Percentiles rank a stretch among this genome's conserved stretches.
Evolutionary conservation across 2,329 filamentous ascomycete species (phyloP).

Genomic region (Neofusicoccum parvum): DNA sequence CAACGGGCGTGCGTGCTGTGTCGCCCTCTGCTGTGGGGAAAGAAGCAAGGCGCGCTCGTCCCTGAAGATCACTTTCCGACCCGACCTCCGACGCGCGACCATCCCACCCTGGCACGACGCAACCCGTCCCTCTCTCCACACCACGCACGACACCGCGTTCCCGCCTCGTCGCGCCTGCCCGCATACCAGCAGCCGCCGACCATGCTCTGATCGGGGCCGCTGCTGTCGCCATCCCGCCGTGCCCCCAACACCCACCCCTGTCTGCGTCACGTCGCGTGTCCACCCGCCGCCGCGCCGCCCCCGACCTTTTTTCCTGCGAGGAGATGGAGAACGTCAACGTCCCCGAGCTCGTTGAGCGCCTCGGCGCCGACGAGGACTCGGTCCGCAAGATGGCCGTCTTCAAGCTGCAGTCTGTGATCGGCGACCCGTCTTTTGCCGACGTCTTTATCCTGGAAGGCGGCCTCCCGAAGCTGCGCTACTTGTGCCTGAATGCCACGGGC

Average conservation of each 20-base stretch:
- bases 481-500: slow-evolving; percentile 82
- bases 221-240: background rate
- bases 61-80: slow-evolving; percentile 11
- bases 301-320: background rate
- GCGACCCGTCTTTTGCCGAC: slow-evolving; percentile 94
- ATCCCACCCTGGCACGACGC: background rate
- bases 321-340: slow-evolving; percentile 59
- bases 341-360: slow-evolving; percentile 59
- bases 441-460: slow-evolving; percentile 92
- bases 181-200: slow-evolving; percentile 5
- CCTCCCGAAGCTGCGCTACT: slow-evolving; percentile 74
- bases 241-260: slow-evolving; percentile 1
- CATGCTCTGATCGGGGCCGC: slow-evolving; percentile 12
- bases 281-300: background rate
- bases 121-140: background rate
- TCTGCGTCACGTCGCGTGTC: slow-evolving; percentile 17
- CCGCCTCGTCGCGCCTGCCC: background rate
- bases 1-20: background rate
- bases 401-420: slow-evolving; percentile 93
- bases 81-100: background rate
- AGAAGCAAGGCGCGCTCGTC: background rate
- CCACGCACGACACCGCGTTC: background rate
- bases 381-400: slow-evolving; percentile 98
- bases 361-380: slow-evolving; percentile 74
- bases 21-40: background rate